Conservation (phyloP, 2,329 filamentous ascomycete species). For the Trichoderma lentiforme region DNA sequence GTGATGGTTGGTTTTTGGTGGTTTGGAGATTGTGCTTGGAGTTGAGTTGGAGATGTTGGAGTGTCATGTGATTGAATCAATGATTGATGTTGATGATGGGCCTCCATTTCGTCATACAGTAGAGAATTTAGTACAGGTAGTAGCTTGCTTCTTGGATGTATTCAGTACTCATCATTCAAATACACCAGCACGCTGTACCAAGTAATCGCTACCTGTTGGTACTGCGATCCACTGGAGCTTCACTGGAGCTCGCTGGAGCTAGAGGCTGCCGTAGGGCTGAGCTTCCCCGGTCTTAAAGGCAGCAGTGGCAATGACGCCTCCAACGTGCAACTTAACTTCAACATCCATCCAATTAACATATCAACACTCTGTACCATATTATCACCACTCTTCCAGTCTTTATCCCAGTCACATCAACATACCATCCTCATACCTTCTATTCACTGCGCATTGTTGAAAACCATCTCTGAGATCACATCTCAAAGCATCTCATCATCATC, state of each 20-base stretch:
- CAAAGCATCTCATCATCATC: neutral
- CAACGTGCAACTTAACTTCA: neutral
- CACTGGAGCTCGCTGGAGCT: neutral
- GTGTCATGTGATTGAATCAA: neutral
- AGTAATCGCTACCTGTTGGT: neutral
- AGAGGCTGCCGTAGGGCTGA: neutral
- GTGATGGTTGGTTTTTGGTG: neutral
- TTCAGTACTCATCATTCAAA: neutral
- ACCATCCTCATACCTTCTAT: neutral
- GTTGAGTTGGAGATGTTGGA: neutral
- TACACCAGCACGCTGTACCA: neutral
- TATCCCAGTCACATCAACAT: neutral
- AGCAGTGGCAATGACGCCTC: slow-evolving; percentile 12
- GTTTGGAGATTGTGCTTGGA: neutral
- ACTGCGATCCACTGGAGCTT: neutral
- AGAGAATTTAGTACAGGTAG: too few species aligned
- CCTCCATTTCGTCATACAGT: neutral
- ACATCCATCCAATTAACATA: neutral
- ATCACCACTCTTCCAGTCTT: neutral
- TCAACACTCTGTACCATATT: neutral
- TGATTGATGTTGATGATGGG: neutral
- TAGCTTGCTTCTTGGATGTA: neutral
- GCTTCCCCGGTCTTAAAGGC: neutral
- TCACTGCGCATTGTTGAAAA: neutral
- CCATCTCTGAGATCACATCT: neutral